Percentiles rank a stretch among this genome's conserved stretches.
Conservation (phyloP, 2,329 filamentous ascomycete species). For the Aplosporella prunicola region DNA sequence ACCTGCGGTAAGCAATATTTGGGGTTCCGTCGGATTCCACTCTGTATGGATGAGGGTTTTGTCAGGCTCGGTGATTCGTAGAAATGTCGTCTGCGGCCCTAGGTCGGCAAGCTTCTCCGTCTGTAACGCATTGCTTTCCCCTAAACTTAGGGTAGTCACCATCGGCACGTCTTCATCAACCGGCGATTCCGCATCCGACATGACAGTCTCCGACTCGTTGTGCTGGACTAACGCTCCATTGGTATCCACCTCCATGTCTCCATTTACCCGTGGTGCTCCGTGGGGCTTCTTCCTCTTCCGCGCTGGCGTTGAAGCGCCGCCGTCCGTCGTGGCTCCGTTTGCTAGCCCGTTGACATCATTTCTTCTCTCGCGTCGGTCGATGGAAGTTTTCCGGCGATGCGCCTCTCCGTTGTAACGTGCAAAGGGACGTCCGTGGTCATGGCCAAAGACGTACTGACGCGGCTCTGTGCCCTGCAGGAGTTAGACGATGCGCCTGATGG, state of each 20-base stretch:
- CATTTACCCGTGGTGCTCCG: slow-evolving; percentile 30
- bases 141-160: slow-evolving; percentile 30
- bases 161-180: slow-evolving; percentile 24
- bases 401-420: slow-evolving; percentile 28
- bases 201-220: slow-evolving; percentile 26
- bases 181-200: slow-evolving; percentile 29
- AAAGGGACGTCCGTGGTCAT: slow-evolving; percentile 30
- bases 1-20: slow-evolving; percentile 25
- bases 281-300: slow-evolving; percentile 22
- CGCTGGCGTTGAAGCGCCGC: slow-evolving; percentile 26
- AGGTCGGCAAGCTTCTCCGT: slow-evolving; percentile 28
- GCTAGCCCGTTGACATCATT: slow-evolving; percentile 6
- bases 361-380: slow-evolving; percentile 8
- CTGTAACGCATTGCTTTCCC: slow-evolving; percentile 27
- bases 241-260: slow-evolving; percentile 39
- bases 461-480: slow-evolving; percentile 8
- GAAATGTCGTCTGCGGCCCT: slow-evolving; percentile 19
- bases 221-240: slow-evolving; percentile 23
- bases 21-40: slow-evolving; percentile 25
- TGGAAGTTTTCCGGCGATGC: slow-evolving; percentile 9
- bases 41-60: slow-evolving; percentile 24
- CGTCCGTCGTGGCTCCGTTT: slow-evolving; percentile 25
- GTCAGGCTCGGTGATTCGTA: slow-evolving; percentile 18
- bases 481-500: slow-evolving; percentile 1
- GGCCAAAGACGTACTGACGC: slow-evolving; percentile 28